Base-by-base conservation (phyloP, 352 stramenopile genomes). In the Phytophthora crassamura region DNA sequence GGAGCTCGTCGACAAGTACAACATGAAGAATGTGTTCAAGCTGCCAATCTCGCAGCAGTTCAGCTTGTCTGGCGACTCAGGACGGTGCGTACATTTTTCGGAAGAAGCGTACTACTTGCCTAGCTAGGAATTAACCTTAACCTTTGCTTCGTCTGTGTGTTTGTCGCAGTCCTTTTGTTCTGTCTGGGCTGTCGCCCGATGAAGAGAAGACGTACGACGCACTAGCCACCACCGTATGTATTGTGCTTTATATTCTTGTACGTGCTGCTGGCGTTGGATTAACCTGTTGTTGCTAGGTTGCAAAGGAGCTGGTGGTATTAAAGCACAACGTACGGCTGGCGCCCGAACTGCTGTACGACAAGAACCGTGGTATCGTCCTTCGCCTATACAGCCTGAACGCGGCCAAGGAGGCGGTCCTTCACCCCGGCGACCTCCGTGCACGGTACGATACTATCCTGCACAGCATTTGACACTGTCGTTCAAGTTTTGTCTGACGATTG, bases 11-110 rank as follows among this genome's bases (percentile, higher is more conserved):
- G 67, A 88, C 9, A 92, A 92, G 43, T 96, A 91, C 53, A 78
- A 71, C 33, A 86, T 96, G 69, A 88, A 88, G 64, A 90, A 96
- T 58, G 81, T 92, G 7, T 96, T 94, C 57, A 91, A 94, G 56
- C 50, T 96, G 18, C 88, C 88, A 16, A 94, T 96, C 16, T 85
- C 82, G 1, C 78, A 90, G 47, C 79, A 85, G 15, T 91, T 90
- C 41, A 94, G 85, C 42, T 74, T 63, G 3, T 86, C 84, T 22
- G 86, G 78, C 4, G 88, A 96, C 59, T 90, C 84, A 16, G 88
- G 88, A 54, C 73, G 84, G 88, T 95, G 53, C 22, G 69, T 73
- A 14, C 25, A 55, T 38, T 39, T 18, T 50, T 12, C n/a, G n/a
- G 11, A 16, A 18, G 22, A 50, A 3, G 20, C 38, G 15, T 18